Percentiles rank a stretch among this genome's conserved stretches.
Conservation (phyloP, 139 green algal genomes). For the Coelastrella sp. region DNA sequence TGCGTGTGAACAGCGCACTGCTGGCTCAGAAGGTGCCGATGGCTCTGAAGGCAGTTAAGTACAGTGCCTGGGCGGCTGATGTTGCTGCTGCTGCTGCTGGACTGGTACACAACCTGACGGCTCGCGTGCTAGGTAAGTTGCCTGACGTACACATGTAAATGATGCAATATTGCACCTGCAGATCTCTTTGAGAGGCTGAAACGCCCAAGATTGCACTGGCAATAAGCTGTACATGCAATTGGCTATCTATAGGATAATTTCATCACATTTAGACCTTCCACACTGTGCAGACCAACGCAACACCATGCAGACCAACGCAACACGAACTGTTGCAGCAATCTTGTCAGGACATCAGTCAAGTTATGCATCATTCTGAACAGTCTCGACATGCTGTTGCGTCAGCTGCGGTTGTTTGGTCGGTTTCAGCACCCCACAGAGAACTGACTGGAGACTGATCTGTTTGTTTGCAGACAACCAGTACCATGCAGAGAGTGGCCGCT, state of each 20-base stretch:
- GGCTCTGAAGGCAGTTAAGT: slow-evolving; percentile 14
- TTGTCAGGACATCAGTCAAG: no score
- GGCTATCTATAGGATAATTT: no score
- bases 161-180: no score
- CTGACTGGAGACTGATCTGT: neutral
- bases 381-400: neutral
- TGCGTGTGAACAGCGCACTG: slow-evolving; percentile 22
- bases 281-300: no score
- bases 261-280: no score
- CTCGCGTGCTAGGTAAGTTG: neutral
- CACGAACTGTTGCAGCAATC: no score
- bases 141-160: no score
- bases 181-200: no score
- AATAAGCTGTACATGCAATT: no score
- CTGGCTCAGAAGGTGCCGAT: neutral
- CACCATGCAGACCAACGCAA: no score
- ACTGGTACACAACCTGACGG: slow-evolving; percentile 8
- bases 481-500: neutral
- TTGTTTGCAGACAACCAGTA: slow-evolving; percentile 40
- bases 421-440: neutral
- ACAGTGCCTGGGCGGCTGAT: slow-evolving; percentile 9
- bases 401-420: neutral
- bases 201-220: no score
- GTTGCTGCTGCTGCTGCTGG: slow-evolving; percentile 10
- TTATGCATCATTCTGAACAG: neutral